Conservation (phyloP, 352 stramenopile species). For the Phytopythium chamaehyphon region DNA sequence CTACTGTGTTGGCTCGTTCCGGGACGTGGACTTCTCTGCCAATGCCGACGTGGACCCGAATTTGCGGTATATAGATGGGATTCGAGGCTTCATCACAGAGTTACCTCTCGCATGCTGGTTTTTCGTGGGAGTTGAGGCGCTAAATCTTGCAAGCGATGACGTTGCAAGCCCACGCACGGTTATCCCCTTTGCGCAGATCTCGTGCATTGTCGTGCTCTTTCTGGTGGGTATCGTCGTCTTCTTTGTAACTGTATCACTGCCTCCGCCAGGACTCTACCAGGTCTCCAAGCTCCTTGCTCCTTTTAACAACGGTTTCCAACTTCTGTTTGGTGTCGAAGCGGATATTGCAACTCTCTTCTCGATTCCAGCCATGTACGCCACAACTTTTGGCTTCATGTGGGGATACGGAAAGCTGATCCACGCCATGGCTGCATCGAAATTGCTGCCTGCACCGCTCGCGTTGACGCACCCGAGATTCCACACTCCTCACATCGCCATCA, state of each 20-base stretch:
- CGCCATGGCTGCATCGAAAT: slow-evolving; percentile 25
- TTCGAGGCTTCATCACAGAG: slow-evolving; percentile 14
- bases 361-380: slow-evolving; percentile 27
- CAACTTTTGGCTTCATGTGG: slow-evolving; percentile 33
- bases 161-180: slow-evolving; percentile 11
- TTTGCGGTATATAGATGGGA: slow-evolving; percentile 15
- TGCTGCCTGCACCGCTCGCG: slow-evolving; percentile 19
- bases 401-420: slow-evolving; percentile 31
- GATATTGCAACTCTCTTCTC: slow-evolving; percentile 27
- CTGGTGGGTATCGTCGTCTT: slow-evolving; percentile 17
- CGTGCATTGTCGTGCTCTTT: slow-evolving; percentile 28
- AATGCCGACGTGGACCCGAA: slow-evolving; percentile 16
- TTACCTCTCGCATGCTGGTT: slow-evolving; percentile 31
- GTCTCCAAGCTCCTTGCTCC: slow-evolving; percentile 22
- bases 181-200: slow-evolving; percentile 16
- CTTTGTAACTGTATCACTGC: slow-evolving; percentile 20
- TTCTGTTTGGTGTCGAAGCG: slow-evolving; percentile 20
- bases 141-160: slow-evolving; percentile 8
- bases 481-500: slow-evolving; percentile 17
- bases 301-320: slow-evolving; percentile 23
- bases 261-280: slow-evolving; percentile 13
- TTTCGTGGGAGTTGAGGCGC: slow-evolving; percentile 11
- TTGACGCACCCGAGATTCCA: slow-evolving; percentile 7
- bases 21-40: slow-evolving; percentile 12
- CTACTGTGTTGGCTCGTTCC: slow-evolving; percentile 25